Evolutionary conservation across 2,329 filamentous ascomycete species (phyloP), one percentile per base, ranked within the genome.

Genomic region (Fonsecaea erecta): DNA sequence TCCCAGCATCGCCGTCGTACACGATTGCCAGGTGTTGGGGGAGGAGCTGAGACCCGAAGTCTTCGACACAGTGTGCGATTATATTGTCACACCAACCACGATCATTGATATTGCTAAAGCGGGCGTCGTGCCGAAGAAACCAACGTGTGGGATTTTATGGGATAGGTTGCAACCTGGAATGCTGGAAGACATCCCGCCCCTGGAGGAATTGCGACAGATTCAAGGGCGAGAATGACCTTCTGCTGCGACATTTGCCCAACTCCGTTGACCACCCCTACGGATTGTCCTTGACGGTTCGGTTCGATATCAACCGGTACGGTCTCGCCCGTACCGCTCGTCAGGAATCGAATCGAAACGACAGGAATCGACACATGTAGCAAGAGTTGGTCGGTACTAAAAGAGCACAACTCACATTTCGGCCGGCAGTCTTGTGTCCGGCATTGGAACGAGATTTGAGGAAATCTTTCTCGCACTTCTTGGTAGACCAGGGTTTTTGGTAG

Each of bases 1-100:
- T 4, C 70, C 71, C 0, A 76, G 76, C 2, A 71, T 77, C 1
- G 76, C 75, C 5, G 61, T 81, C 5, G 78, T 77, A 7, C 80
- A 82, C 67, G 73, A 75, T 18, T 81, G 78, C 61, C 80, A 82
- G 69, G 73, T 81, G 9, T 69, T 82, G 26, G 73, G 77, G 21
- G 72, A 74, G 43, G 74, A 77, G 60, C 71, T 79, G 16, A 52
- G 61, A 2, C 73, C 73, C 1, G 77, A 79, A 54, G 64, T 68
- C 0, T 80, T 75, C 57, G 78, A 81, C 67, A 78, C 79, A 1
- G 77, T 78, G 12, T 80, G 77, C 64, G 78, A 82, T 64, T 74
- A 76, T 40, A 71, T 81, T 8, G 69, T 78, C 18, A 81, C 79
- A 2, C 75, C 78, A 5, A 74, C 75, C 7, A 70, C 68, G 46